These are phyloP conservation scores for Daldinia bambusicola DNA, from an alignment of 495 filamentous ascomycete genomes.

Conservation along the genomic window DNA sequence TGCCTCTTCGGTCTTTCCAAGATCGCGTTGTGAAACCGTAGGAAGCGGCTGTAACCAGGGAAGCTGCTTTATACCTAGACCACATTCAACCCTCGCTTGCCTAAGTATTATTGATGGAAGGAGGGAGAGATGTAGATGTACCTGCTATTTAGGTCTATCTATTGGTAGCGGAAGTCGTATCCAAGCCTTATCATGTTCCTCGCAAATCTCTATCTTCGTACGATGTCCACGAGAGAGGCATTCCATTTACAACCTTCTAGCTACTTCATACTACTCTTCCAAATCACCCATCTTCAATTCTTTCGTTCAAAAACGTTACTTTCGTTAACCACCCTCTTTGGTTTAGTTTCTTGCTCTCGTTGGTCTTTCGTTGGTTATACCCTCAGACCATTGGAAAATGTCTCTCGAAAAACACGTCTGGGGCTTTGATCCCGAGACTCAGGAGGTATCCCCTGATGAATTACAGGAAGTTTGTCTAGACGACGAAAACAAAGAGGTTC, in stretches of 20 bases:
- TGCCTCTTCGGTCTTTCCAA: constrained; percentile 21
- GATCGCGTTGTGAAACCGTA: constrained; percentile 7
- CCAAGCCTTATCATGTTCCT: not conserved
- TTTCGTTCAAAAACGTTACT: constrained; percentile 32
- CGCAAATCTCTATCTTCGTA: not conserved
- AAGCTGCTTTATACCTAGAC: constrained; percentile 1
- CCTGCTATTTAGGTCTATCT: not conserved
- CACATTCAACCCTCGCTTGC: not conserved
- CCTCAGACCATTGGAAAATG: constrained; percentile 28
- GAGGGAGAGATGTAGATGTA: not conserved
- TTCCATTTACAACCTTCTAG: not conserved
- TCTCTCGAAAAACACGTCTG: constrained; percentile 39
- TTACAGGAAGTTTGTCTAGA: constrained; percentile 47
- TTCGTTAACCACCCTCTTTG: constrained; percentile 38
- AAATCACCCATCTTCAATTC: constrained; percentile 26
- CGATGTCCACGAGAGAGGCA: not conserved
- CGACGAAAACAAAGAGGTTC: constrained; percentile 40
- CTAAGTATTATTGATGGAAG: not conserved
- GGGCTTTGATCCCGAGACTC: constrained; percentile 32
- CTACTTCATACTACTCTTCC: constrained; percentile 1
- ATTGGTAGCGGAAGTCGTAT: not conserved
- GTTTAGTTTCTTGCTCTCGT: constrained; percentile 36
- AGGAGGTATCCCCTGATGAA: constrained; percentile 36
- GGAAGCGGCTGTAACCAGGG: constrained; percentile 20
- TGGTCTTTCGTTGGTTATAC: constrained; percentile 30